A percentile compares a stretch with the other conserved stretches of the same genome.
Conservation (phyloP, 163 green algal species). For the Prototheca wickerhamii region DNA sequence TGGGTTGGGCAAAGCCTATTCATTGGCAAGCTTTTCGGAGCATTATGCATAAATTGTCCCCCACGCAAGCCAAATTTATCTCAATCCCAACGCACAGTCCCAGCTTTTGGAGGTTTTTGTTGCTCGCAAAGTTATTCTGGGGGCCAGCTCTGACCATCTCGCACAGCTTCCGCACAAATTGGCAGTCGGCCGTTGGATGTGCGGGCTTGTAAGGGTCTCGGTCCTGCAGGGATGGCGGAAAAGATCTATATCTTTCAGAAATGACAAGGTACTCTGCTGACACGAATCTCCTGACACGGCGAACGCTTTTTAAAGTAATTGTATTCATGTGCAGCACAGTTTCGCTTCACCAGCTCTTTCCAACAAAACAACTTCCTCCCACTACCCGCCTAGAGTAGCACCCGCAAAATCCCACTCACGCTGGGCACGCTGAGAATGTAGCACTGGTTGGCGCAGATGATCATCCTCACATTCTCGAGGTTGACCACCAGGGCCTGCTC, state of each 20-base stretch:
- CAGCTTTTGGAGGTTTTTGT: neutral
- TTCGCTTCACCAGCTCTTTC: neutral
- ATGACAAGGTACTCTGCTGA: no score
- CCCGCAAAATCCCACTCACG: neutral
- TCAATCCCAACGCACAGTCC: neutral
- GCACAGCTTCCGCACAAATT: neutral
- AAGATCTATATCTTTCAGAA: no score
- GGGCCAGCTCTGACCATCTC: neutral
- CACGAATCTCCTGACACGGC: no score
- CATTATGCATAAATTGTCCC: no score
- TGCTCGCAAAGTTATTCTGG: neutral
- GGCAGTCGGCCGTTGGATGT: neutral
- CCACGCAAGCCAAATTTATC: no score
- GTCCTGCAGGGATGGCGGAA: no score
- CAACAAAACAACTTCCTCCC: constrained; percentile 2
- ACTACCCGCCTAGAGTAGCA: neutral
- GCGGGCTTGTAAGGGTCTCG: neutral
- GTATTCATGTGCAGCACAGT: neutral
- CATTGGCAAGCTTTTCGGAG: no score
- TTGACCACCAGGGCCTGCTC: constrained; percentile 57
- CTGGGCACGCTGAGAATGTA: constrained; percentile 18
- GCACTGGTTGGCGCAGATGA: constrained; percentile 42
- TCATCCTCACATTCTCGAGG: constrained; percentile 48
- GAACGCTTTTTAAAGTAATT: no score
- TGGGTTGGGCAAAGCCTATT: no score